These are phyloP conservation scores for Mortierella sp. DNA, from an alignment of 371 early-diverging fungal species.

Conservation along the genomic window DNA sequence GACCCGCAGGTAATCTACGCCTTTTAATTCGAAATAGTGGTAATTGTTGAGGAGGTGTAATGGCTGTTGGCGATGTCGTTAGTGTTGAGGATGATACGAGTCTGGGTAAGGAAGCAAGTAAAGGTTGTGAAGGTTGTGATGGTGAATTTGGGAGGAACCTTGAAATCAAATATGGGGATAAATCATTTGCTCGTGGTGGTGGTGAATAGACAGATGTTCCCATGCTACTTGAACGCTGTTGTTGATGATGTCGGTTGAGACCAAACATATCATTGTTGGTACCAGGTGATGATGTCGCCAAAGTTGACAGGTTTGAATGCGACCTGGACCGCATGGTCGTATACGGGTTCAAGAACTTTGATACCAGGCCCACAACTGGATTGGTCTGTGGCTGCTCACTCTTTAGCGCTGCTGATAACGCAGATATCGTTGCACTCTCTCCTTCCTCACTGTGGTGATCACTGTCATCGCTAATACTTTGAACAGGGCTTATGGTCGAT, in stretches of 20 bases:
- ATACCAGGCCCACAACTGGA: slow-evolving; percentile 22
- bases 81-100: slow-evolving; percentile 1
- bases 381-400: background rate
- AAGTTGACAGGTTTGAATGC: slow-evolving; percentile 8
- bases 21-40: background rate
- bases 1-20: slow-evolving; percentile 23
- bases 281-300: background rate
- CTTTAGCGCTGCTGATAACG: background rate
- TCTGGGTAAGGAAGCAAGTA: slow-evolving; percentile 15
- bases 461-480: background rate
- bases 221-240: background rate
- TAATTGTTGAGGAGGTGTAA: background rate
- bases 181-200: slow-evolving; percentile 7
- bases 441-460: background rate
- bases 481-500: background rate
- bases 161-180: slow-evolving; percentile 14
- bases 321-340: slow-evolving; percentile 22
- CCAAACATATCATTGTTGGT: background rate
- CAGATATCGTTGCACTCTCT: background rate
- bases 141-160: slow-evolving; percentile 27
- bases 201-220: background rate
- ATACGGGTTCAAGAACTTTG: slow-evolving; percentile 30
- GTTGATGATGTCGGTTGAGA: background rate
- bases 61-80: background rate
- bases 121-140: slow-evolving; percentile 21